Evolutionary conservation across 805 yeast species (phyloP), one percentile per base, ranked within the genome.

Genomic region (Kodamaea neixiangensis): DNA sequence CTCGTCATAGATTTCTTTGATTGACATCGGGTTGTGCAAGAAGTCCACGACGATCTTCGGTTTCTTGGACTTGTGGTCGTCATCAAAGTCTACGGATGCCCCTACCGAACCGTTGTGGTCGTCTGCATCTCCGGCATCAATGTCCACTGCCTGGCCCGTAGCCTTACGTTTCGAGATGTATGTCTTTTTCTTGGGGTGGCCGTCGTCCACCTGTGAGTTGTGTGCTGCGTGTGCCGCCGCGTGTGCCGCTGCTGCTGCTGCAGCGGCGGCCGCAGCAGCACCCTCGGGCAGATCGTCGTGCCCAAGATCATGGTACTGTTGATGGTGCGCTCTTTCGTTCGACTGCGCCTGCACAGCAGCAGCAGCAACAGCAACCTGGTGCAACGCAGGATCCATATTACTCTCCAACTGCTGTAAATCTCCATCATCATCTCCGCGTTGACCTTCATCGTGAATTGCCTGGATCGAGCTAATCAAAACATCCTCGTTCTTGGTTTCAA

Each of bases 21-120:
- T 74, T 2, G 78, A 70, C 69, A 70, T 71, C 9, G 78, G 79
- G 47, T 73, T 74, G 52, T 73, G 77, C 25, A 74, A 62, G 53
- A 74, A 74, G 41, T 71, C 73, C 43, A 73, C 66, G 19, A 58
- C 50, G 38, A 74, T 65, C 54, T 69, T 71, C 15, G 76, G 78
- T 45, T 66, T 63, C 48, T 72, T 73, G 44, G 63, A 44, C 17
- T 51, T 50, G 35, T 41, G 50, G 58, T 38, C 58, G 20, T 37
- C 41, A 56, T 20, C 55, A 33, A 44, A 40, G 11, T 21, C 51
- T 14, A 37, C 41, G 11, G 44, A 34, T 11, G 42, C 38, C 6
- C 43, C 43, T 11, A 13, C 44, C 17, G 22, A 20, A 2, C 45
- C 49, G 20, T 47, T 40, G 35, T n/a, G 43, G 34, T 39, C 49